Evolutionary conservation across 225 moss, liverwort and hornwort genomes (phyloP).

Genomic region (Takakia lepidozioides): DNA sequence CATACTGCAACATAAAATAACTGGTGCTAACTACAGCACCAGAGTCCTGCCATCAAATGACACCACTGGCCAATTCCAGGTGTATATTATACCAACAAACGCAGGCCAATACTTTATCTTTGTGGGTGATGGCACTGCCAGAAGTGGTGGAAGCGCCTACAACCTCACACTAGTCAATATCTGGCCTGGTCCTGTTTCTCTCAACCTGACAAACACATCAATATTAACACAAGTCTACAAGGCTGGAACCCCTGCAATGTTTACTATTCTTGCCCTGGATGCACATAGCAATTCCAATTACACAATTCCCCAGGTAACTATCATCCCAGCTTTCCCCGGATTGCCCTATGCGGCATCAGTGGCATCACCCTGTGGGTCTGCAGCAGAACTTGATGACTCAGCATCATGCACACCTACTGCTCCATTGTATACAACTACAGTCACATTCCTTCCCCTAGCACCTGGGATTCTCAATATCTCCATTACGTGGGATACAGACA

Average conservation of each 20-base stretch:
- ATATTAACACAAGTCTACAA: conserved; percentile 10
- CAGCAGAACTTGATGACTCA: not conserved
- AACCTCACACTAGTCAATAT: conserved; percentile 4
- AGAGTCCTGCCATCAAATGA: conserved; percentile 8
- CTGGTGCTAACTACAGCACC: conserved; percentile 9
- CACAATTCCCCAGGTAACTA: conserved; percentile 16
- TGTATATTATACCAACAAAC: conserved; percentile 11
- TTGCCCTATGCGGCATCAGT: conserved; percentile 15
- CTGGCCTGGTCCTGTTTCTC: conserved; percentile 14
- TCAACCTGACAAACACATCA: conserved; percentile 11
- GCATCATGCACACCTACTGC: not conserved
- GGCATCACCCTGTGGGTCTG: conserved; percentile 13
- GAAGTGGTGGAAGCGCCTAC: conserved; percentile 5
- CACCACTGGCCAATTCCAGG: conserved; percentile 15
- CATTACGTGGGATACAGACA: conserved; percentile 33
- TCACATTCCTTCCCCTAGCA: conserved; percentile 17
- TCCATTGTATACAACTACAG: conserved; percentile 15
- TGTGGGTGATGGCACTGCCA: conserved; percentile 18
- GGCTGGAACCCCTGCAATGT: conserved; percentile 13
- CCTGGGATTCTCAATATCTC: conserved; percentile 39
- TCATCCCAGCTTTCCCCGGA: conserved; percentile 18
- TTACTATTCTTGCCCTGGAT: conserved; percentile 35
- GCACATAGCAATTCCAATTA: conserved; percentile 38
- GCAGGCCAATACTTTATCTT: conserved; percentile 14
- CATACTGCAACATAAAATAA: not conserved